Base-by-base conservation (phyloP, 306 rosid genomes). In the Trifolium fragiferum region DNA sequence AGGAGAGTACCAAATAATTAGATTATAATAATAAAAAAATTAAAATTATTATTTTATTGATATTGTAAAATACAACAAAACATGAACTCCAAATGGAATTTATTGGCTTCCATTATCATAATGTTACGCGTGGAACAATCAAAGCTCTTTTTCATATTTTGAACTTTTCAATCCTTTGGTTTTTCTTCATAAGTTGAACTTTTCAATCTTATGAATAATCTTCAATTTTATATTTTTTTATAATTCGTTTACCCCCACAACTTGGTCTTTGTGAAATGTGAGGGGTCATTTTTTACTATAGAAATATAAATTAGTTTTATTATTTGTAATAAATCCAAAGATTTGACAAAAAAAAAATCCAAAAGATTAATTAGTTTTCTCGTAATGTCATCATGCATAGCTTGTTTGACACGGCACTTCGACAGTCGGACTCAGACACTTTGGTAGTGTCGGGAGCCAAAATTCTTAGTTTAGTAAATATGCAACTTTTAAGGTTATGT, bases 401-500 rank as follows among this genome's bases (percentile, higher is more conserved):
- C 75, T 30, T 4, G 54, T 55, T 72, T 46, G 63, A 63, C 74
- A 64, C 82, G 66, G 43, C 21, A 78, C 63, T 37, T 50, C 55
- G 16, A 27, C 66, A 4, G 25, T 53, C 59, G 10, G 14, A 9
- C 20, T 11, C 60, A 40, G n/a, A 60, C 78, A 65, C 55, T 65
- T 46, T 8, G 66, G 38, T 53, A 23, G 72, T 72, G 55, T 69
- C 54, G 59, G 10, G 60, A 14, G 21, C 58, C 20, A 46, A 43
- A 20, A 44, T 68, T 68, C 38, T 32, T 44, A 13, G 50, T 25
- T 25, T n/a, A n/a, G n/a, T n/a, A n/a, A n/a, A n/a, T n/a, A n/a
- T n/a, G n/a, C n/a, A n/a, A n/a, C n/a, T n/a, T n/a, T n/a, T n/a
- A n/a, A n/a, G n/a, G n/a, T n/a, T n/a, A n/a, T n/a, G n/a, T n/a